A percentile compares a stretch with the other conserved stretches of the same genome.
Conservation (phyloP, 2,329 filamentous ascomycete genomes). For the Colletotrichum magnum region DNA sequence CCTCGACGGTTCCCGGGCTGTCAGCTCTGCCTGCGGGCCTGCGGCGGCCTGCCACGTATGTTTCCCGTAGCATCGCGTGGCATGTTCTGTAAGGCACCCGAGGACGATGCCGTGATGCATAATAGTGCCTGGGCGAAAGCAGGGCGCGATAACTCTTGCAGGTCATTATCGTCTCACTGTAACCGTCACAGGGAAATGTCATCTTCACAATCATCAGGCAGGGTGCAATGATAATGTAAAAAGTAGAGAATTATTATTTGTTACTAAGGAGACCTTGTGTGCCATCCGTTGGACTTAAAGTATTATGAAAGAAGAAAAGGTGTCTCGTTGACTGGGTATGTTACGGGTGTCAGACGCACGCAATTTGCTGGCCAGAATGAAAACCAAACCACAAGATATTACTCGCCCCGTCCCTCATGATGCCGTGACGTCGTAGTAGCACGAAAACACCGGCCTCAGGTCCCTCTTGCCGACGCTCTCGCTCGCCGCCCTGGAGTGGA, state of each 20-base stretch:
- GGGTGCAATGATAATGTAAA: too few species aligned
- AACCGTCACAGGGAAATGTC: too few species aligned
- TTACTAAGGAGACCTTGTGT: neutral
- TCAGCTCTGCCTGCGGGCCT: too few species aligned
- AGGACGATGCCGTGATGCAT: too few species aligned
- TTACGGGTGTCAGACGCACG: neutral
- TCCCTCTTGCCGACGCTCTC: slow-evolving; percentile 29
- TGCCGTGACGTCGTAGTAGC: slow-evolving; percentile 38
- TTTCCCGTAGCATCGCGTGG: too few species aligned
- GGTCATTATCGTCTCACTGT: too few species aligned
- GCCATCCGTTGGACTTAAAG: neutral
- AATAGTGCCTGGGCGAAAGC: too few species aligned
- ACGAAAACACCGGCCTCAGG: slow-evolving; percentile 38
- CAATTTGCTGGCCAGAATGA: neutral
- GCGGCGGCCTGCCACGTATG: too few species aligned
- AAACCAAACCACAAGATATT: neutral
- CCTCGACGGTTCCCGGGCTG: too few species aligned
- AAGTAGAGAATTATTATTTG: neutral
- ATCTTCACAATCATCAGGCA: too few species aligned
- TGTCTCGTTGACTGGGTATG: neutral
- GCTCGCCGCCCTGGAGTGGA: slow-evolving; percentile 19
- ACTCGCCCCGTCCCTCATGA: neutral
- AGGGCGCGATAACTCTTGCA: too few species aligned
- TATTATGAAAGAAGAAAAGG: neutral
- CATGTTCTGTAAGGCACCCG: too few species aligned